phyloP scores from a whole-genome alignment of 768 basidiomycete genomes.

The Leccinum olivaceopallidum region DNA sequence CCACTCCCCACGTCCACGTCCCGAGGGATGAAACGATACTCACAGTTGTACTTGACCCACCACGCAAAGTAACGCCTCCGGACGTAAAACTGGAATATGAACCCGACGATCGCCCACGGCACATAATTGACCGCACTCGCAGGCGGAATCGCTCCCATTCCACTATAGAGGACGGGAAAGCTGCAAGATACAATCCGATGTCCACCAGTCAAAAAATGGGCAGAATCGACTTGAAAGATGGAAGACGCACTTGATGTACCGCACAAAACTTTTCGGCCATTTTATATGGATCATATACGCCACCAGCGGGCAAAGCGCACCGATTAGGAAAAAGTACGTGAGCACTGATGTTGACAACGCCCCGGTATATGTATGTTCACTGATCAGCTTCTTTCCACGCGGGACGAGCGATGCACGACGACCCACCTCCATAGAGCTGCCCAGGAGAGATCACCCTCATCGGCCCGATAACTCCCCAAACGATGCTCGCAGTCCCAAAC shows the following conservation, averaged over 20 bases:
- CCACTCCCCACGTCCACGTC: neutral
- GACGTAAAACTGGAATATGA: constrained; percentile 64
- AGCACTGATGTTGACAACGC: constrained; percentile 34
- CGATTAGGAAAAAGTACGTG: constrained; percentile 79
- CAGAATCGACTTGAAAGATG: neutral
- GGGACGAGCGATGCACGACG: neutral
- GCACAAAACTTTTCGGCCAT: constrained; percentile 63
- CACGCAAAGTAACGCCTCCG: constrained; percentile 61
- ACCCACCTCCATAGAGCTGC: constrained; percentile 53
- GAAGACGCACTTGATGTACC: constrained; percentile 59
- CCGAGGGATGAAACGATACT: constrained; percentile 1
- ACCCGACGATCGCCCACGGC: constrained; percentile 64
- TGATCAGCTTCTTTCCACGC: neutral
- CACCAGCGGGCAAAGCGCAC: constrained; percentile 58
- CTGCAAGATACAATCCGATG: neutral
- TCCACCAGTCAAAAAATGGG: neutral
- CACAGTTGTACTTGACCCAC: constrained; percentile 62
- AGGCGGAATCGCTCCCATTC: constrained; percentile 49
- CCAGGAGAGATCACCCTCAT: constrained; percentile 66
- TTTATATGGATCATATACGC: constrained; percentile 54
- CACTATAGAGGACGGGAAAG: neutral
- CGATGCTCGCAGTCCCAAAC: constrained; percentile 77
- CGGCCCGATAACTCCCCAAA: constrained; percentile 85
- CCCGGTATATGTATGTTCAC: neutral
- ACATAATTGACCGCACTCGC: constrained; percentile 68